Percentiles rank a stretch among this genome's conserved stretches.
Evolutionary conservation across 805 yeast genomes (phyloP).

Genomic region (Candida ortonii): DNA sequence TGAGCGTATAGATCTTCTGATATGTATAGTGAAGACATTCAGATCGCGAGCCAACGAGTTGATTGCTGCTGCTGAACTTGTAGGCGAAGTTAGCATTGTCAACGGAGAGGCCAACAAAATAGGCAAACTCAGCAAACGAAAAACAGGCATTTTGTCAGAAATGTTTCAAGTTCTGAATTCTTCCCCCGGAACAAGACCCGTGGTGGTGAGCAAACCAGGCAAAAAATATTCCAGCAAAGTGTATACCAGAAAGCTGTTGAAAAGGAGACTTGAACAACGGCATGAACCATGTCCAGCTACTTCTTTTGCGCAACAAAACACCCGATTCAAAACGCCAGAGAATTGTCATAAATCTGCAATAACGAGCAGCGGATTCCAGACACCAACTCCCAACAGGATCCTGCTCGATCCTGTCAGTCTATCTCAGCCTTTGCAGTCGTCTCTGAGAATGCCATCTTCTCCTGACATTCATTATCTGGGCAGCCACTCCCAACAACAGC

Average conservation of each 20-base stretch:
- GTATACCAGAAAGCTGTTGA: conserved; percentile 19
- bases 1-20: conserved; percentile 52
- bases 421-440: too few relatives aligned
- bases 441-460: conserved; percentile 7
- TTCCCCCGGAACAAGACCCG: conserved; percentile 6
- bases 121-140: conserved; percentile 24
- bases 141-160: conserved; percentile 22
- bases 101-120: conserved; percentile 14
- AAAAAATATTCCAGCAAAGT: conserved; percentile 29
- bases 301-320: neutral
- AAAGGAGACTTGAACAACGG: conserved; percentile 6
- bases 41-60: conserved; percentile 21
- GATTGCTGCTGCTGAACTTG: conserved; percentile 21
- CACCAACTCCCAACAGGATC: conserved; percentile 16
- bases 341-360: neutral
- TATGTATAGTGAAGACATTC: conserved; percentile 35
- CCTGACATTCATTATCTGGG: conserved; percentile 9
- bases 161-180: conserved; percentile 25
- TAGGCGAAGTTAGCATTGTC: conserved; percentile 22
- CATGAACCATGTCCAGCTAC: neutral
- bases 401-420: conserved; percentile 6
- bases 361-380: conserved; percentile 6
- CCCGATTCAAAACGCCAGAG: too few relatives aligned
- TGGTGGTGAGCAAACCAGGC: conserved; percentile 31
- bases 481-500: conserved; percentile 5